Evolutionary conservation across 257 asterid genomes (phyloP), one percentile per base, ranked within the genome.

Genomic region (Przewalskia tangutica): DNA sequence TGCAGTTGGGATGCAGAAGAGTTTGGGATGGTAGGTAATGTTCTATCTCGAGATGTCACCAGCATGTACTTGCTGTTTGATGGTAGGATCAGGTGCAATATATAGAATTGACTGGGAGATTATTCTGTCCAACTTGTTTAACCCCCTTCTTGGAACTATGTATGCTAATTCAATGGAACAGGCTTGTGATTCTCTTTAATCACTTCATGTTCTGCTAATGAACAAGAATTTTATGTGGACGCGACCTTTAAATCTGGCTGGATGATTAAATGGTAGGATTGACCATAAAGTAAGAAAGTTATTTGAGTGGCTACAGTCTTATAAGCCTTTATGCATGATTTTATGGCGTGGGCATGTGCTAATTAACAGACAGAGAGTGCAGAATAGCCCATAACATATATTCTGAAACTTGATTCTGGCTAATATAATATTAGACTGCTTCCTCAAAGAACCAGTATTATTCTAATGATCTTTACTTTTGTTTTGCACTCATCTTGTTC

Each of bases 1-100:
- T 92, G 97, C 87, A 95, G 98, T 83, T 95, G 99, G 99, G 99
- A 95, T 80, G 99, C 97, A 0, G 99, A 95, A 89, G 99, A 95
- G 91, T 95, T 95, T 94, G 99, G 99, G 82, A 95, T 95, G 99
- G 99, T 95, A 90, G 93, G 97, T 90, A 90, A 88, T 89, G 63
- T 84, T 88, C 88, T 84, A 44, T 87, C 82, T 63, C 83, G 82
- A 27, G 77, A 58, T 36, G 73, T 82, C 79, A 53, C 73, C 63
- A 23, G 20, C n/a, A 50, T 84, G 58, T 78, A 20, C 38, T 27
- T 60, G 10, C 66, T 7, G 23, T 23, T 13, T 81, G 79, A 36
- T 12, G 79, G 71, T 83, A 63, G 73, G 42, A 16, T 38, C 68
- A 38, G 18, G 42, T 38, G 59, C 70, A 58, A 20, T 59, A 38